phyloP scores from a whole-genome alignment of 495 filamentous ascomycete genomes.

The Neurospora africana region DNA sequence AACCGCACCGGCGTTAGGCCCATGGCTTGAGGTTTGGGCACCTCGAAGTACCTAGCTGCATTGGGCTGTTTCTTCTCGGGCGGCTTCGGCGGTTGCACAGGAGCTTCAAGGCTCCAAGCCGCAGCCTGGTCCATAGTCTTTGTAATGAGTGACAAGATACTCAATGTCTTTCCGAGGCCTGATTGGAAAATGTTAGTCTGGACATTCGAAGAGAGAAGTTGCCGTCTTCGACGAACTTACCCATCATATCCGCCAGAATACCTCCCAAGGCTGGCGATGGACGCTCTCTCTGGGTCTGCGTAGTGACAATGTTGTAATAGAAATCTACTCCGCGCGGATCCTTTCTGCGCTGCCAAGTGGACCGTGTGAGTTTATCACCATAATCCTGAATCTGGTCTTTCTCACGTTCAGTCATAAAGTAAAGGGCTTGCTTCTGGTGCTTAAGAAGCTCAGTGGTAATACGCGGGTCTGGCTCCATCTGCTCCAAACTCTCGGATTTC shows the following conservation, averaged over 20 bases:
- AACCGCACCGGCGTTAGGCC: conserved; percentile 40
- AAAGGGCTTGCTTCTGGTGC: conserved; percentile 86
- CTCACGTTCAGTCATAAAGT: conserved; percentile 82
- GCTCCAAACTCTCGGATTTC: conserved; percentile 62
- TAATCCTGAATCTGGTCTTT: conserved; percentile 29
- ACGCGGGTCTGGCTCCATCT: conserved; percentile 52
- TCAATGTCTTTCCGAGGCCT: conserved; percentile 82
- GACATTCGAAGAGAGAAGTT: no score
- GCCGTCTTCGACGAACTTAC: neutral
- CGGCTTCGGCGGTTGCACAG: conserved; percentile 26
- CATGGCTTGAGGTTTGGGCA: conserved; percentile 23
- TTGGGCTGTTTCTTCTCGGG: conserved; percentile 27
- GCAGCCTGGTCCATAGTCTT: conserved; percentile 48
- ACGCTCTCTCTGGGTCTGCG: conserved; percentile 46
- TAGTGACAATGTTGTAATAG: conserved; percentile 80
- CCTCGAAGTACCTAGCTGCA: conserved; percentile 23
- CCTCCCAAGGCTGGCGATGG: conserved; percentile 69
- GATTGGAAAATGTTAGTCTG: no score
- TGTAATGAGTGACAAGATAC: conserved; percentile 66
- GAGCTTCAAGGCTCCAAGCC: conserved; percentile 41
- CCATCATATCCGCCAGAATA: conserved; percentile 98
- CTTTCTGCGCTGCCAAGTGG: conserved; percentile 58
- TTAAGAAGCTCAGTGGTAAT: conserved; percentile 62
- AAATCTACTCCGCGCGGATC: conserved; percentile 41
- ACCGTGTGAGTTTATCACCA: conserved; percentile 46